Percentiles rank a stretch among this genome's conserved stretches.
Evolutionary conservation across 1,139 yeast genomes (phyloP).

Genomic region (Saccharomyces pastorianus): DNA sequence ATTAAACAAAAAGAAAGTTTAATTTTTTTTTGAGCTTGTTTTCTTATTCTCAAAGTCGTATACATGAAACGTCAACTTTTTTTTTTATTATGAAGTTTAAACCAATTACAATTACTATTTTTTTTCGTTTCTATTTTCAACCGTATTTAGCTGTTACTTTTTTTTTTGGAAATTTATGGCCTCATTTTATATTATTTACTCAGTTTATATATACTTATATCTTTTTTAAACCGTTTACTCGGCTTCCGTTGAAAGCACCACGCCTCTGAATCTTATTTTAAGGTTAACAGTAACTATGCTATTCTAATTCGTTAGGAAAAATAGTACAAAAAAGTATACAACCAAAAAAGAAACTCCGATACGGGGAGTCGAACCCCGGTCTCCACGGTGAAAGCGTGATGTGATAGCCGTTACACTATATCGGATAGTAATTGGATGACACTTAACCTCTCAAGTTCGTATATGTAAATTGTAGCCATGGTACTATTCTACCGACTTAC

Average conservation of each 20-base stretch:
- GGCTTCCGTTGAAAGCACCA: not conserved
- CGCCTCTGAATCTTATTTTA: not conserved
- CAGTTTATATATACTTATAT: not conserved
- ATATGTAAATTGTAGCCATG: too few relatives aligned
- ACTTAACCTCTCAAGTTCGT: too few relatives aligned
- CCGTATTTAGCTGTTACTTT: not conserved
- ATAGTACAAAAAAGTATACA: not conserved
- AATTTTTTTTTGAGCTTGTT: not conserved
- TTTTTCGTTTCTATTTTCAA: not conserved
- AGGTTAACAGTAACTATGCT: too few relatives aligned
- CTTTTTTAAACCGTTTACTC: not conserved
- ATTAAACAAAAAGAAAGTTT: not conserved
- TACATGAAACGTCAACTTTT: too few relatives aligned
- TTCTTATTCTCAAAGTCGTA: too few relatives aligned
- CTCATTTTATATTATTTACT: not conserved
- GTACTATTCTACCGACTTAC: too few relatives aligned
- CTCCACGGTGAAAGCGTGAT: slow-evolving; percentile 28
- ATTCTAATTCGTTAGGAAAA: too few relatives aligned
- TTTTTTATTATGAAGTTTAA: not conserved
- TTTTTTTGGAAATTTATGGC: not conserved
- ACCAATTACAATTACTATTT: too few relatives aligned
- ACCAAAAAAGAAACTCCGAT: slow-evolving; percentile 7
- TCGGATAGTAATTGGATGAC: slow-evolving; percentile 19
- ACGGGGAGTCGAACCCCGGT: slow-evolving; percentile 26
- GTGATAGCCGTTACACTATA: slow-evolving; percentile 29